Evolutionary conservation across 305 asterid species (phyloP).

Genomic region (Fraxinus floribunda): DNA sequence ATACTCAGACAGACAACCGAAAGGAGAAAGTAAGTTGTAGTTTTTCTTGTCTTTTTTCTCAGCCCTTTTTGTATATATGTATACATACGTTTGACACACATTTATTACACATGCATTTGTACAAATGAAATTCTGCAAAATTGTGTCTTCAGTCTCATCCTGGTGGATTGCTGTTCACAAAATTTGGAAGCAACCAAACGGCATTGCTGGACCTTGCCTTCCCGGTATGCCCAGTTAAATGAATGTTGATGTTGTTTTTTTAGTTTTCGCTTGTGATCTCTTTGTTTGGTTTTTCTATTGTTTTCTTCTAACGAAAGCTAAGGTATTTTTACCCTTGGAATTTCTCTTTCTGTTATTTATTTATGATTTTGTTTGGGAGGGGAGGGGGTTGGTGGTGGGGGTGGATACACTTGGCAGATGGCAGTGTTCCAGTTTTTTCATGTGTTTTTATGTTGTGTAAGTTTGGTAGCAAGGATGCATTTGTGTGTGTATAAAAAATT

Average conservation of each 20-base stretch:
- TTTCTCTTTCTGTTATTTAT: neutral
- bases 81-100: too few relatives aligned
- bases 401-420: neutral
- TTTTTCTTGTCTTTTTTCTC: neutral
- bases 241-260: neutral
- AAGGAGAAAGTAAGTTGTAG: slow-evolving; percentile 41
- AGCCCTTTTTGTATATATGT: neutral
- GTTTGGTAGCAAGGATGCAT: neutral
- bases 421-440: neutral
- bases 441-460: neutral
- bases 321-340: neutral
- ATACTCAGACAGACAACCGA: slow-evolving; percentile 37
- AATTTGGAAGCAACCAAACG: slow-evolving; percentile 48
- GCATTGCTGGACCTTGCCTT: slow-evolving; percentile 50
- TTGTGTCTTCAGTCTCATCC: slow-evolving; percentile 39
- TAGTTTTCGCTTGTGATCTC: neutral
- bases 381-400: neutral
- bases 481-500: neutral
- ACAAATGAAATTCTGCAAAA: neutral
- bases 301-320: neutral
- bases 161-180: slow-evolving; percentile 40
- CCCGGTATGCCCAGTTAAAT: slow-evolving; percentile 33
- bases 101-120: neutral
- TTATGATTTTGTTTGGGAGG: neutral
- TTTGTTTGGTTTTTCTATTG: neutral